Evolutionary conservation across 2,329 filamentous ascomycete species (phyloP).

Genomic region (Trichophyton schoenleinii): DNA sequence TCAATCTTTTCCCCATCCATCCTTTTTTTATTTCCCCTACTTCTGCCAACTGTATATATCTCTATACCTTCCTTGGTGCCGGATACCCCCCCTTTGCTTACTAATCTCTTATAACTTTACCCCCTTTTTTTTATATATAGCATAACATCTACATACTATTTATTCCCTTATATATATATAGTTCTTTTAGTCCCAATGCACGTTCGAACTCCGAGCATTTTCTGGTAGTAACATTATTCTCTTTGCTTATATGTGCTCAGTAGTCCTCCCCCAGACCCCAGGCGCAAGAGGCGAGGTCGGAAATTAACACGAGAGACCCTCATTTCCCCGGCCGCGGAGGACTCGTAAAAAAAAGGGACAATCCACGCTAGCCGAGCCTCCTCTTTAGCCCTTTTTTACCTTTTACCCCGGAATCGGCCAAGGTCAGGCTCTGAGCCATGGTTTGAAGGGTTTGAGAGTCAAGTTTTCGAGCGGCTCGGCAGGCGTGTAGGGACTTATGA

Average conservation of each 20-base stretch:
- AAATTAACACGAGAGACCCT: background rate
- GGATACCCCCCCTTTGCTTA: background rate
- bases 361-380: too few relatives aligned
- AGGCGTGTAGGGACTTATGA: background rate
- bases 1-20: background rate
- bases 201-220: too few relatives aligned
- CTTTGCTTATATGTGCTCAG: too few relatives aligned
- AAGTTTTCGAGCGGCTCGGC: background rate
- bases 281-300: background rate
- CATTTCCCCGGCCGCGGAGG: background rate
- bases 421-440: too few relatives aligned
- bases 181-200: too few relatives aligned
- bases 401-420: background rate
- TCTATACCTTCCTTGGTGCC: background rate
- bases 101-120: background rate
- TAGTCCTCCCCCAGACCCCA: too few relatives aligned
- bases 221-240: too few relatives aligned
- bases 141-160: background rate
- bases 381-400: background rate
- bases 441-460: too few relatives aligned
- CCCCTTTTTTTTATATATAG: too few relatives aligned
- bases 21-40: slow-evolving; percentile 4
- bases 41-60: background rate
- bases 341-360: background rate
- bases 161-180: background rate